These are phyloP conservation scores for Ziziphus jujuba DNA, from an alignment of 306 rosid species.

Conservation along the genomic window DNA sequence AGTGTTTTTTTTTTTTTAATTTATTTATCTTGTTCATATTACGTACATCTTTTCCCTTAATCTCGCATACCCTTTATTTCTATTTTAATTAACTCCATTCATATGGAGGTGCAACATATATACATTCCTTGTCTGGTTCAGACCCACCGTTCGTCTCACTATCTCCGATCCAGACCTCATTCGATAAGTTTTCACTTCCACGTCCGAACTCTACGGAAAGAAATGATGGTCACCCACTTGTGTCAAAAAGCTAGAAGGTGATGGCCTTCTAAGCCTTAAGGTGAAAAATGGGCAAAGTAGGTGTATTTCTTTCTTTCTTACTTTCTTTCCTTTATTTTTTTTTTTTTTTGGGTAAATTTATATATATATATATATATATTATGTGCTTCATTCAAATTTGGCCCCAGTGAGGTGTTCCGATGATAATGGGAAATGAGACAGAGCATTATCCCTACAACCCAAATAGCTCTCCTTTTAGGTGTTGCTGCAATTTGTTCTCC, in stretches of 20 bases:
- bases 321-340: too few species aligned
- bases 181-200: constrained; percentile 80
- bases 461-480: constrained; percentile 87
- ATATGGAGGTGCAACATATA: too few species aligned
- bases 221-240: constrained; percentile 96
- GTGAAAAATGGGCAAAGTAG: constrained; percentile 94
- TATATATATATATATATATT: too few species aligned
- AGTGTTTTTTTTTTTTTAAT: too few species aligned
- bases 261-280: constrained; percentile 95
- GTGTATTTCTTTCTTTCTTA: too few species aligned
- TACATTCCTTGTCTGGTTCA: constrained; percentile 90
- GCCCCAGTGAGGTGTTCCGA: constrained; percentile 85
- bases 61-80: too few species aligned
- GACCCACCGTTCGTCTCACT: constrained; percentile 77
- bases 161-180: constrained; percentile 90
- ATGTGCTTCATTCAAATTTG: constrained; percentile 54
- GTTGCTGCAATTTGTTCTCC: constrained; percentile 91
- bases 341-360: too few species aligned
- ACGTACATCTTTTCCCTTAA: too few species aligned
- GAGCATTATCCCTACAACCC: constrained; percentile 79
- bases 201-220: constrained; percentile 80
- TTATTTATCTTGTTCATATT: neutral
- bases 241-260: constrained; percentile 91
- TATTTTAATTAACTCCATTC: too few species aligned
- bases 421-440: constrained; percentile 76